These are phyloP conservation scores for Candida boleticola DNA, from an alignment of 805 yeast species.

Conservation along the genomic window DNA sequence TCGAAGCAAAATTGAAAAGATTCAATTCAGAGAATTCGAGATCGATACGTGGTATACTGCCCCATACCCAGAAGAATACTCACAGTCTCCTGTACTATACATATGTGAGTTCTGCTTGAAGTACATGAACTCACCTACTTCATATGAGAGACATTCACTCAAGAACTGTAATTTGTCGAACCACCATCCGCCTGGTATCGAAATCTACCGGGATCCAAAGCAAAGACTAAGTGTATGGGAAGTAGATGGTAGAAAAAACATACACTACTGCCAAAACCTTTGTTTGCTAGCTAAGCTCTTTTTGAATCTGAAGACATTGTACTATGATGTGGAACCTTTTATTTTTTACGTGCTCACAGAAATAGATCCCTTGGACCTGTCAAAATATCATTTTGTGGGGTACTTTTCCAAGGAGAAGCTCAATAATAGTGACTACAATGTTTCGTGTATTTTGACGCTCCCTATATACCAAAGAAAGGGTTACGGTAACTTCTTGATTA, in stretches of 20 bases:
- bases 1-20: slow-evolving; percentile 50
- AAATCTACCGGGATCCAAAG: slow-evolving; percentile 36
- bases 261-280: slow-evolving; percentile 81
- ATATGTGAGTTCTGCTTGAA: slow-evolving; percentile 84
- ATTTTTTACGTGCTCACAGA: slow-evolving; percentile 84
- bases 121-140: slow-evolving; percentile 69
- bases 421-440: slow-evolving; percentile 73
- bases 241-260: slow-evolving; percentile 79
- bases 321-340: slow-evolving; percentile 95
- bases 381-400: slow-evolving; percentile 77
- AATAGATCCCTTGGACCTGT: slow-evolving; percentile 42
- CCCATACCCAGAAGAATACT: slow-evolving; percentile 88
- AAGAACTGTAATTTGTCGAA: slow-evolving; percentile 60
- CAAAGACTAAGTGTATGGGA: slow-evolving; percentile 40
- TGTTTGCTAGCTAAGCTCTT: slow-evolving; percentile 88
- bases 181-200: slow-evolving; percentile 62
- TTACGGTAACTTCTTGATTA: slow-evolving; percentile 84
- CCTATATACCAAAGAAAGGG: slow-evolving; percentile 89
- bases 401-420: slow-evolving; percentile 89
- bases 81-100: slow-evolving; percentile 58
- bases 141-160: slow-evolving; percentile 64
- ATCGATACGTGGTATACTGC: slow-evolving; percentile 91
- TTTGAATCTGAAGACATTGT: slow-evolving; percentile 85
- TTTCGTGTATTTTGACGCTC: slow-evolving; percentile 86
- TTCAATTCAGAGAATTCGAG: slow-evolving; percentile 69